Percentiles rank a stretch among this genome's conserved stretches.
Conservation (phyloP, 2,329 filamentous ascomycete genomes). For the Periglandula ipomoeae region DNA sequence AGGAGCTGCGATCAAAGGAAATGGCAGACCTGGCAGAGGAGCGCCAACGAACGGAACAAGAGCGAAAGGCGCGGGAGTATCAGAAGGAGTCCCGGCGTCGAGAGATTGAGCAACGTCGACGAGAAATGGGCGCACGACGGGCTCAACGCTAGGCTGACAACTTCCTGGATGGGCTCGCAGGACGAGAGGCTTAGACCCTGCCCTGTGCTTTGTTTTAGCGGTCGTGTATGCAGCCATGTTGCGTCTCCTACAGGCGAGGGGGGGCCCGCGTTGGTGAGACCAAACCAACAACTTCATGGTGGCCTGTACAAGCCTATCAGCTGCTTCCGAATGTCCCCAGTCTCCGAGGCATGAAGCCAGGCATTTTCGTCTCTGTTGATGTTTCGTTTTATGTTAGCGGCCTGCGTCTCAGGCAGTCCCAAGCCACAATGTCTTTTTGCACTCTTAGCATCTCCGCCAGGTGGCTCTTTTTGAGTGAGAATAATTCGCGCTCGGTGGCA, state of each 20-base stretch:
- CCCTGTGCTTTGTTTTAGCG: slow-evolving; percentile 5
- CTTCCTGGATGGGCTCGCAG: slow-evolving; percentile 54
- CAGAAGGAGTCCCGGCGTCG: slow-evolving; percentile 48
- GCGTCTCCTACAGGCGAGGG: too few relatives aligned
- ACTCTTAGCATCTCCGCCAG: neutral
- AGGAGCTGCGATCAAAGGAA: slow-evolving; percentile 54
- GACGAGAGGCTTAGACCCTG: slow-evolving; percentile 3
- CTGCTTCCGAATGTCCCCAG: neutral
- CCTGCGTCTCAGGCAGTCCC: neutral
- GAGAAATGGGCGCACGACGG: slow-evolving; percentile 50
- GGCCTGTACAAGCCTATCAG: neutral
- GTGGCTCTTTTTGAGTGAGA: neutral
- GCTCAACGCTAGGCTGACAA: slow-evolving; percentile 61
- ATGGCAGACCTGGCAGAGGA: slow-evolving; percentile 66
- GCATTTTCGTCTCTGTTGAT: neutral
- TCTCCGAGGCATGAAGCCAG: slow-evolving; percentile 1
- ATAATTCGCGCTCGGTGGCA: neutral
- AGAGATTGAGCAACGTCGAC: slow-evolving; percentile 56
- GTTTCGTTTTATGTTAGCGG: neutral
- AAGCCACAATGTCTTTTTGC: slow-evolving; percentile 2
- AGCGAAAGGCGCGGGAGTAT: slow-evolving; percentile 45
- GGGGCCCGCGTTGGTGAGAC: too few relatives aligned
- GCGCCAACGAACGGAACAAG: slow-evolving; percentile 57
- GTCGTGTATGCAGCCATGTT: neutral
- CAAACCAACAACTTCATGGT: neutral